Evolutionary conservation across 371 early-diverging fungal genomes (phyloP).

Genomic region (Actinomortierella ambigua): DNA sequence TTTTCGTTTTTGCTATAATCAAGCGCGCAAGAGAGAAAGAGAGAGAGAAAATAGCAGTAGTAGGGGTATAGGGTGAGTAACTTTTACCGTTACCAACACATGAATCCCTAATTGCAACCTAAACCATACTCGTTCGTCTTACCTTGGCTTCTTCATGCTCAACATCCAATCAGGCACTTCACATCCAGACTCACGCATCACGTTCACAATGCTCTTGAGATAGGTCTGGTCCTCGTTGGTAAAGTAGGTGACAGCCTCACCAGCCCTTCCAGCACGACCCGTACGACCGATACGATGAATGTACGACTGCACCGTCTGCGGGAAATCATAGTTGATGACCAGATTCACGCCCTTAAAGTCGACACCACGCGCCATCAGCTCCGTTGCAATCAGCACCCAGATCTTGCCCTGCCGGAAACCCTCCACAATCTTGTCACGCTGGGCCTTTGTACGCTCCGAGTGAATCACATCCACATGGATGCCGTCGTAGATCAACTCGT

Average conservation of each 20-base stretch:
- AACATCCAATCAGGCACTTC: slow-evolving; percentile 98
- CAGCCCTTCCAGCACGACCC: slow-evolving; percentile 86
- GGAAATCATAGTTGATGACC: slow-evolving; percentile 97
- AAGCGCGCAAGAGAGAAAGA: neutral
- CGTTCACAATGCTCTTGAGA: slow-evolving; percentile 91
- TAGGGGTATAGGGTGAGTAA: neutral
- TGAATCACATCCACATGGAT: slow-evolving; percentile 97
- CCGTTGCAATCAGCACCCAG: slow-evolving; percentile 97
- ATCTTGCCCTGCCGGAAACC: slow-evolving; percentile 89
- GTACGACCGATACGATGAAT: slow-evolving; percentile 94
- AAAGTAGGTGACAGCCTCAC: slow-evolving; percentile 88
- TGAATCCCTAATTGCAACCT: neutral
- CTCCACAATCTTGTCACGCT: slow-evolving; percentile 90
- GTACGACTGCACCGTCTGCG: slow-evolving; percentile 91
- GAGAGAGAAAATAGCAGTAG: neutral
- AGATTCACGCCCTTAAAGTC: slow-evolving; percentile 92
- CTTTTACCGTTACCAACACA: neutral
- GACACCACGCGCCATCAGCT: slow-evolving; percentile 95
- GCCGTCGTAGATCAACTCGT: slow-evolving; percentile 95
- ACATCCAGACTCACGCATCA: slow-evolving; percentile 95
- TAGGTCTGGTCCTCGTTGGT: slow-evolving; percentile 92
- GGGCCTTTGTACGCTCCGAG: slow-evolving; percentile 89
- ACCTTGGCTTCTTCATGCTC: slow-evolving; percentile 77
- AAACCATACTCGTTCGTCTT: neutral
- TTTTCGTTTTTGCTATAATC: slow-evolving; percentile 54